phyloP scores from a whole-genome alignment of 129 eudicot species.

The Silybum marianum region DNA sequence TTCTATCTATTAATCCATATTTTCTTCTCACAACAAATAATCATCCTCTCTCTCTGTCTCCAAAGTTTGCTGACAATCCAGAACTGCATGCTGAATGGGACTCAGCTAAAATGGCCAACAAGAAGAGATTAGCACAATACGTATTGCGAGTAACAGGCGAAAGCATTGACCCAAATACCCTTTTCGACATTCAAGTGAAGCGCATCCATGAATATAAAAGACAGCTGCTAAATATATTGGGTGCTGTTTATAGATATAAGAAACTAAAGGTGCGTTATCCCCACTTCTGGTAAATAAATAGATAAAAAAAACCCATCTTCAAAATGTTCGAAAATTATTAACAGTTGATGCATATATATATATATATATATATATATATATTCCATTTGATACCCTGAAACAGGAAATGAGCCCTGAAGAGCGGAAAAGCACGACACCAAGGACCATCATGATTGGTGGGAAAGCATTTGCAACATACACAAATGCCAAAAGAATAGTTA shows the following conservation, averaged over 20 bases:
- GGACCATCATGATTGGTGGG: slow-evolving; percentile 99
- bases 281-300: neutral
- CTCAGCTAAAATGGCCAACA: slow-evolving; percentile 93
- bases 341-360: neutral
- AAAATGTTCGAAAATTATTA: neutral
- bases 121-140: slow-evolving; percentile 73
- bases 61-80: slow-evolving; percentile 83
- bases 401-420: slow-evolving; percentile 98
- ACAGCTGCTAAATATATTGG: slow-evolving; percentile 90
- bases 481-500: slow-evolving; percentile 97
- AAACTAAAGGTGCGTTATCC: slow-evolving; percentile 74
- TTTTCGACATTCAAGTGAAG: slow-evolving; percentile 97
- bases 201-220: slow-evolving; percentile 97
- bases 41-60: slow-evolving; percentile 24
- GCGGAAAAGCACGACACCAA: slow-evolving; percentile 72
- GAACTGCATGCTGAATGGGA: slow-evolving; percentile 93
- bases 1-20: neutral
- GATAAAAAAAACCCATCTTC: neutral
- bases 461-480: slow-evolving; percentile 99
- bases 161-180: slow-evolving; percentile 85
- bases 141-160: slow-evolving; percentile 80
- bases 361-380: no score
- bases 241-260: slow-evolving; percentile 97
- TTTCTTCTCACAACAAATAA: slow-evolving; percentile 16
- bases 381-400: slow-evolving; percentile 16